Percentiles rank a stretch among this genome's conserved stretches.
These are phyloP conservation scores for Suillus placidus DNA, from an alignment of 768 basidiomycete species.

Conservation along the genomic window DNA sequence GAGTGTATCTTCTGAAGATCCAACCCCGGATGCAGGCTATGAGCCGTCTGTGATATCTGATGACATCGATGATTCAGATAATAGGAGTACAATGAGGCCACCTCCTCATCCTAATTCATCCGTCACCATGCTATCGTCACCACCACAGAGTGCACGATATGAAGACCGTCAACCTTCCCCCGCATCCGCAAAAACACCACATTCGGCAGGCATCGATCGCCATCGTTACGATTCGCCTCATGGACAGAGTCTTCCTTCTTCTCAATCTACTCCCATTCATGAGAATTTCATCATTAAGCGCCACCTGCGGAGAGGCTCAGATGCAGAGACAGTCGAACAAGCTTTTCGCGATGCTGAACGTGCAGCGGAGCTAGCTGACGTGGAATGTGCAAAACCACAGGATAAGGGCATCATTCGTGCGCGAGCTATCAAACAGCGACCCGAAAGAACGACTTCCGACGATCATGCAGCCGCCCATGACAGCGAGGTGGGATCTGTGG, in stretches of 20 bases:
- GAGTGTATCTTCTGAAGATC: conserved; percentile 68
- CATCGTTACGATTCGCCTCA: conserved; percentile 27
- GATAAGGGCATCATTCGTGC: background rate
- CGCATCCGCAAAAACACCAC: conserved; percentile 30
- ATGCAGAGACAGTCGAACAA: conserved; percentile 29
- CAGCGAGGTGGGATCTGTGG: conserved; percentile 16
- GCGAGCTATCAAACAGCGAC: background rate
- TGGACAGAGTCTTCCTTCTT: conserved; percentile 28
- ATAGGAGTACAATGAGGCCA: conserved; percentile 49
- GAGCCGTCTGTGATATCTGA: conserved; percentile 57
- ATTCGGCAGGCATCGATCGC: conserved; percentile 27
- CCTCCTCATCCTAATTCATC: conserved; percentile 36
- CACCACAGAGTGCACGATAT: conserved; percentile 44
- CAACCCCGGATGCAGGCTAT: conserved; percentile 61
- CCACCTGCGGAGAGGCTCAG: conserved; percentile 30
- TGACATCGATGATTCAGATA: conserved; percentile 63
- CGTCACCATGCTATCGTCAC: conserved; percentile 39
- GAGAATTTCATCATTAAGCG: conserved; percentile 37
- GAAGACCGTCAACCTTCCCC: conserved; percentile 41
- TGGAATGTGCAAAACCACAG: conserved; percentile 16
- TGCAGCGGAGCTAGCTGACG: conserved; percentile 19
- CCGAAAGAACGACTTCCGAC: conserved; percentile 22
- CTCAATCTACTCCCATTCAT: conserved; percentile 31
- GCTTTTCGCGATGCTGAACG: conserved; percentile 28
- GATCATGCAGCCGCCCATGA: conserved; percentile 22